Base-by-base conservation (phyloP, 169 alveolate genomes). In the Cryptosporidium xiaoi region DNA sequence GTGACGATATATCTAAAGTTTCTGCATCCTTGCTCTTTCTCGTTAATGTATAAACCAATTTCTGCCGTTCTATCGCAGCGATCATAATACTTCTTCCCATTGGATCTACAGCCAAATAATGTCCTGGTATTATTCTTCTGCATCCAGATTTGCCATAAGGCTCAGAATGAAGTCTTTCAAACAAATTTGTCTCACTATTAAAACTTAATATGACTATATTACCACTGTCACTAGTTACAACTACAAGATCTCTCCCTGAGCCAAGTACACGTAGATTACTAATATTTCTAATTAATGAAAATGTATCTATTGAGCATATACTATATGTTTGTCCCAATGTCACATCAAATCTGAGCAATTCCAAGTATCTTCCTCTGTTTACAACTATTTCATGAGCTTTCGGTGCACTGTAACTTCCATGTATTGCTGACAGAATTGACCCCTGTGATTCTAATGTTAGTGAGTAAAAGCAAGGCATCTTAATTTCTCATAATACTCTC, bases 41-140 rank as follows among this genome's bases (percentile, higher is more conserved):
- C 91, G 96, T 97, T 64, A 99, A 92, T 46, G 98, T 97, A 92
- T 97, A 99, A 12, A 98, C 99, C 66, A 97, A 98, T 94, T 99
- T 99, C 90, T 96, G 98, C 65, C 98, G 96, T 93, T 99, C 99
- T 15, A 98, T 95, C 7, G 99, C 99, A 16, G 99, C 99, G 20
- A 98, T 93, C 99, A 98, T 97, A 51, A 98, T 91, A 1, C 99
- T 99, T 82, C 99, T 95, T 16, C 99, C 99, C 92, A 97, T 97
- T 7, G 99, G 99, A 91, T 99, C 99, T 34, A 97, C 98, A 13
- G 99, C 99, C 51, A 99, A 90, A 93, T 97, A 98, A 90, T 98
- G 99, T 0, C 99, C 99, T 7, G 99, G 99, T 6, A 97, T 98
- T 3, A 96, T 94, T 48, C 99, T 84, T 44, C 99, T 90, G 56